These are phyloP conservation scores for Phytophthora hybrid DNA, from an alignment of 352 stramenopile genomes.

Conservation along the genomic window DNA sequence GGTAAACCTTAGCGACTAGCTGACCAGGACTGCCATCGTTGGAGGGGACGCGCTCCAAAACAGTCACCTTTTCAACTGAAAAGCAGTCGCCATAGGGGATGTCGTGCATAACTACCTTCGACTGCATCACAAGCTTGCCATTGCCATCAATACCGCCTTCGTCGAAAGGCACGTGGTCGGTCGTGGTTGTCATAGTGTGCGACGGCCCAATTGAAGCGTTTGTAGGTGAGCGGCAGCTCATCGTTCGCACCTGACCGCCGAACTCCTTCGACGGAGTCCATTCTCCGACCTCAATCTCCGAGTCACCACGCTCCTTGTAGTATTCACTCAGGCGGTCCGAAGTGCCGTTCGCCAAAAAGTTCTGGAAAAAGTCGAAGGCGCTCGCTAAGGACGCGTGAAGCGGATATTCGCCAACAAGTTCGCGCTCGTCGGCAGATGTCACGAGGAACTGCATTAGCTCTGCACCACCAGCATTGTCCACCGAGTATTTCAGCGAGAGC, in stretches of 20 bases:
- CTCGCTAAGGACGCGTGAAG: slow-evolving; percentile 64
- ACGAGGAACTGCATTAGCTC: slow-evolving; percentile 73
- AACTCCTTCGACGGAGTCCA: slow-evolving; percentile 74
- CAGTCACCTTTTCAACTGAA: slow-evolving; percentile 73
- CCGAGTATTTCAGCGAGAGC: slow-evolving; percentile 74
- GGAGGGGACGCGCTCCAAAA: slow-evolving; percentile 57
- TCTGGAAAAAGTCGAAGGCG: slow-evolving; percentile 66
- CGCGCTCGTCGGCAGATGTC: slow-evolving; percentile 66
- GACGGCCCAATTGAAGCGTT: slow-evolving; percentile 86
- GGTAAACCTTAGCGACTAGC: slow-evolving; percentile 67
- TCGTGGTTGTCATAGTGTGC: slow-evolving; percentile 86
- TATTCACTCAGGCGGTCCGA: slow-evolving; percentile 60
- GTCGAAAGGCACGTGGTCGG: slow-evolving; percentile 67
- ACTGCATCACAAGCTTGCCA: slow-evolving; percentile 69
- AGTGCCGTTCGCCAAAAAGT: slow-evolving; percentile 71
- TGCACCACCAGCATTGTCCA: slow-evolving; percentile 57
- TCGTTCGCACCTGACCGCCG: slow-evolving; percentile 68
- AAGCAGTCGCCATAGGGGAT: slow-evolving; percentile 91
- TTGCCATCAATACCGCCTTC: slow-evolving; percentile 44
- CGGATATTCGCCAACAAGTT: slow-evolving; percentile 76
- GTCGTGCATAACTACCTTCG: slow-evolving; percentile 77
- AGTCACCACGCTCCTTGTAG: slow-evolving; percentile 78
- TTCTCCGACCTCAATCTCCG: slow-evolving; percentile 73
- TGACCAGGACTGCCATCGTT: slow-evolving; percentile 44
- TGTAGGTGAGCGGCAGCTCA: slow-evolving; percentile 77